phyloP scores from a whole-genome alignment of 768 basidiomycete genomes.

The Tulasnella sp. region DNA sequence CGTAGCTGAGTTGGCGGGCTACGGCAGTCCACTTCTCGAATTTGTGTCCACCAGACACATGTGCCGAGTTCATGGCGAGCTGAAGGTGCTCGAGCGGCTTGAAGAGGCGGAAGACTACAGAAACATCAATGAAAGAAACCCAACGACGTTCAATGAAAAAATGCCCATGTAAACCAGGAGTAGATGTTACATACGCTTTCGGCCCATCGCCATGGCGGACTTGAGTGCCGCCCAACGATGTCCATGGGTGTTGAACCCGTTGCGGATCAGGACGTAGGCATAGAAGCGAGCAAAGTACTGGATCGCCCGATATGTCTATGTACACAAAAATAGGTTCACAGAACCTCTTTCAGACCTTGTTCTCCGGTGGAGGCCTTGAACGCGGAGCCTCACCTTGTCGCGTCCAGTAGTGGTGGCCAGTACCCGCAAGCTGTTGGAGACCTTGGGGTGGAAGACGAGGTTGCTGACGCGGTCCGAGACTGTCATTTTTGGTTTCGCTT shows the following conservation, averaged over 20 bases:
- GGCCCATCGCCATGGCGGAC: conserved; percentile 67
- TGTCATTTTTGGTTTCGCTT: neutral
- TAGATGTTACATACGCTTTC: conserved; percentile 58
- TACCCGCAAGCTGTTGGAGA: conserved; percentile 68
- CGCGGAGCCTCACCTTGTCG: conserved; percentile 62
- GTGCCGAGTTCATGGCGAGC: conserved; percentile 66
- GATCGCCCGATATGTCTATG: conserved; percentile 74
- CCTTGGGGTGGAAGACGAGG: conserved; percentile 74
- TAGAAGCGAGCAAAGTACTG: conserved; percentile 89
- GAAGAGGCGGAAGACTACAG: conserved; percentile 79
- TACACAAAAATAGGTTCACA: neutral
- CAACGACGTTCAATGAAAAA: neutral
- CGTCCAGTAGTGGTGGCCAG: conserved; percentile 75
- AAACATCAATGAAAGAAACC: conserved; percentile 17
- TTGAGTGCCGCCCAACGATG: conserved; percentile 75
- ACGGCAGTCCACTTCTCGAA: conserved; percentile 72
- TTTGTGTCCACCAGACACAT: conserved; percentile 35
- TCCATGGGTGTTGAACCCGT: conserved; percentile 59
- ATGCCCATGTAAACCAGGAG: neutral
- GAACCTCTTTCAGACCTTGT: neutral
- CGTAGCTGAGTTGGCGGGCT: conserved; percentile 79
- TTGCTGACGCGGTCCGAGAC: conserved; percentile 32
- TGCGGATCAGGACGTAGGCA: conserved; percentile 67
- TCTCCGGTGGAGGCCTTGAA: conserved; percentile 7
- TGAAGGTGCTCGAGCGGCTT: conserved; percentile 93